phyloP scores from a whole-genome alignment of 192 early-diverging fungal species.

The Coemansia sp. region DNA sequence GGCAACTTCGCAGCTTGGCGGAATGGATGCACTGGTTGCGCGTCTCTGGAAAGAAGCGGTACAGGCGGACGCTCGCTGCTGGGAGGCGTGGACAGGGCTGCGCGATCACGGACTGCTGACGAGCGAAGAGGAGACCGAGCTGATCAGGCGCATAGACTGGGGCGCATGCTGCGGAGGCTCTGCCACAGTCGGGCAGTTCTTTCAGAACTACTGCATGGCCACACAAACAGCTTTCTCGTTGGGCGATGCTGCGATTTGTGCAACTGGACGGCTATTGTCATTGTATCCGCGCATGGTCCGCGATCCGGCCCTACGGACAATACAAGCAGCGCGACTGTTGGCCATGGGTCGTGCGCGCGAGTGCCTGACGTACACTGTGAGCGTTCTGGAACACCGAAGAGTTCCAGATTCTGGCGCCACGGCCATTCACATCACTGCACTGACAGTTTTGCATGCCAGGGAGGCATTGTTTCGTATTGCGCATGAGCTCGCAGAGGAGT shows the following conservation, averaged over 20 bases:
- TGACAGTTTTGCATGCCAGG: conserved; percentile 35
- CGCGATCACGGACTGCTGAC: conserved; percentile 50
- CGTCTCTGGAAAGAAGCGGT: conserved; percentile 36
- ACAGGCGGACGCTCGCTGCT: conserved; percentile 42
- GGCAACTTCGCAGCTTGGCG: conserved; percentile 17
- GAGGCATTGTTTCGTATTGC: conserved; percentile 48
- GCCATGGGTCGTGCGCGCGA: conserved; percentile 29
- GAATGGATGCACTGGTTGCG: conserved; percentile 33
- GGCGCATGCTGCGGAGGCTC: conserved; percentile 28
- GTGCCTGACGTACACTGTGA: conserved; percentile 30
- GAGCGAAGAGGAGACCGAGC: conserved; percentile 21
- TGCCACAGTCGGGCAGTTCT: conserved; percentile 25
- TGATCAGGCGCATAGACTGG: conserved; percentile 39
- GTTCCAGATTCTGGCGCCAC: conserved; percentile 39
- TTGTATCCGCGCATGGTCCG: conserved; percentile 17
- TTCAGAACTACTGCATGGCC: conserved; percentile 44
- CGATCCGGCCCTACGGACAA: conserved; percentile 43
- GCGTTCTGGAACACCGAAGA: conserved; percentile 36
- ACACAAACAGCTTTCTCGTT: conserved; percentile 35
- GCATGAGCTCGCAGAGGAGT: conserved; percentile 54
- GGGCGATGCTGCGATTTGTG: conserved; percentile 13
- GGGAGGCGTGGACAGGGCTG: conserved; percentile 55
- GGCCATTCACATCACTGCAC: conserved; percentile 45
- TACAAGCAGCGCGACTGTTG: conserved; percentile 48
- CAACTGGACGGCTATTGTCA: conserved; percentile 23